Base-by-base conservation (phyloP, 805 yeast genomes). In the Ogataea nakhonphanomensis region DNA sequence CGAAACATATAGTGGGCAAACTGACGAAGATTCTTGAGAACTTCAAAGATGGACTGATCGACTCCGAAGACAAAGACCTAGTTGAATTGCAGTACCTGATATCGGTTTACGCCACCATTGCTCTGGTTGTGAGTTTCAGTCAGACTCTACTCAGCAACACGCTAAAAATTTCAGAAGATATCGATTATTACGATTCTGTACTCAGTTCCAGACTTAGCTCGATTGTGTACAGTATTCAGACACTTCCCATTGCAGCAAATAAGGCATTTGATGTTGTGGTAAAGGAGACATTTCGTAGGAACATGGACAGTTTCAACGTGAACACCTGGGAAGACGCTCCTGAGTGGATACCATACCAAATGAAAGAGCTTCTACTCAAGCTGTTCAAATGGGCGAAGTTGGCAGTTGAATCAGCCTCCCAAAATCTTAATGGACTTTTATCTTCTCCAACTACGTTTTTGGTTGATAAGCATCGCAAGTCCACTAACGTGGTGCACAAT, bases 161-260 rank as follows among this genome's bases (percentile, higher is more conserved):
- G 2, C 45, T 73, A 4, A 71, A 74, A 7, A 47, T 74, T 10
- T 44, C 59, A 15, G 68, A 67, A 29, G 74, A 71, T 45, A 48
- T 74, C n/a, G 58, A 58, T 24, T 78, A 76, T 51, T 77, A 72
- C 66, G 74, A 74, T 21, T 36, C 57, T 1, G 53, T 68, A 0
- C 49, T 64, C 3, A 49, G 62, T 9, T 65, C 71, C 4, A 54
- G 54, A 2, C 46, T 54, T 13, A 61, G 65, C 22, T 43, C 61
- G 12, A 35, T 55, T 2, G 13, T 71, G 1, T 73, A 73, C 43
- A 49, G 70, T 1, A 14, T 73, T 7, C 81, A 73, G 51, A 62
- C 61, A 0, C 45, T 63, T 7, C 73, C 72, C 6, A 13, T 30
- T 2, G 57, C 61, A n/a, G 7, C 51, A 0, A 35, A 27, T 13